Evolutionary conservation across 805 yeast species (phyloP).

Genomic region (Sungouiella thailandica): DNA sequence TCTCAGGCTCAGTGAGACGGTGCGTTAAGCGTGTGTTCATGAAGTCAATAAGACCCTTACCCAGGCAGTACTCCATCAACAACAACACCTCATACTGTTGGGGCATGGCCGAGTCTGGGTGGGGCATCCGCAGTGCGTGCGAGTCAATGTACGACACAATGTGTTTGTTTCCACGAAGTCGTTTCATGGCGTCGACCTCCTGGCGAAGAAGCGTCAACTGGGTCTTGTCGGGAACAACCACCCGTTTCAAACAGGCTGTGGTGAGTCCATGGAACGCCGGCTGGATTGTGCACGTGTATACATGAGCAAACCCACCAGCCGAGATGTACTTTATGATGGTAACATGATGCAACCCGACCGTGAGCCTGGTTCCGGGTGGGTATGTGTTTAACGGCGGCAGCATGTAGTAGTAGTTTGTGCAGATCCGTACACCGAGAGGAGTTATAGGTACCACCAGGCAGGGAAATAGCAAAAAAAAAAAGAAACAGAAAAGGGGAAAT

Average conservation of each 20-base stretch:
- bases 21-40: constrained; percentile 69
- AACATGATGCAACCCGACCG: constrained; percentile 82
- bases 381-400: constrained; percentile 59
- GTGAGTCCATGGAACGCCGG: constrained; percentile 52
- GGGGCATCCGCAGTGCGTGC: constrained; percentile 72
- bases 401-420: constrained; percentile 8
- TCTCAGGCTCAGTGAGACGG: constrained; percentile 63
- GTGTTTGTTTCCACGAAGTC: constrained; percentile 70
- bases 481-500: too few species aligned
- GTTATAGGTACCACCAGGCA: too few species aligned
- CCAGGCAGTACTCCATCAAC: constrained; percentile 74
- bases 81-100: constrained; percentile 73
- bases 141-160: constrained; percentile 92
- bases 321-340: constrained; percentile 67
- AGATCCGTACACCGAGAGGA: constrained; percentile 1
- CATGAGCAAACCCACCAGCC: constrained; percentile 95
- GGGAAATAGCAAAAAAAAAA: too few species aligned
- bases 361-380: constrained; percentile 68
- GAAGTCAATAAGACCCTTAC: constrained; percentile 72
- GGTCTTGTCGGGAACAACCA: constrained; percentile 88
- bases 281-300: constrained; percentile 69
- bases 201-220: constrained; percentile 79
- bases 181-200: constrained; percentile 96
- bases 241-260: constrained; percentile 84
- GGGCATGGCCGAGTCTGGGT: constrained; percentile 5